Evolutionary conservation across 1,284 basidiomycete species (phyloP).

Genomic region (Moniliophthora roreri): DNA sequence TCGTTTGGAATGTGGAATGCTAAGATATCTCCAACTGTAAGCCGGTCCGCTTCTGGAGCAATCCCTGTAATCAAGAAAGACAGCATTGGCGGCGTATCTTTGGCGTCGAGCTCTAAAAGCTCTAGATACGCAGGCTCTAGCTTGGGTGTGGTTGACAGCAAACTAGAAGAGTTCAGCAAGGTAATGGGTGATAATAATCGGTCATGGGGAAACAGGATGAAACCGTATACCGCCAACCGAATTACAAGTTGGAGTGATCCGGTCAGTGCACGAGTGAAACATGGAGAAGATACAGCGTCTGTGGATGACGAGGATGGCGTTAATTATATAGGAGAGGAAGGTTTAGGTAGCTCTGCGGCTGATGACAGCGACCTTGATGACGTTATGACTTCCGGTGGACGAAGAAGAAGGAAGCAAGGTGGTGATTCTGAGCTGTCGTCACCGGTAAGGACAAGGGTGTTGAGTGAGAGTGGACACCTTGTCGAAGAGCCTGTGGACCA

Average conservation of each 20-base stretch:
- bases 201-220: slow-evolving; percentile 17
- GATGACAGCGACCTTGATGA: not conserved
- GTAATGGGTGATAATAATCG: slow-evolving; percentile 10
- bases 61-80: not conserved
- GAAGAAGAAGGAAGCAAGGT: slow-evolving; percentile 12
- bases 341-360: not conserved
- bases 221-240: slow-evolving; percentile 28
- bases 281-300: slow-evolving; percentile 12
- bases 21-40: not conserved
- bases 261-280: slow-evolving; percentile 36
- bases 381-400: slow-evolving; percentile 18
- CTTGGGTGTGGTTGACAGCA: slow-evolving; percentile 2
- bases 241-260: slow-evolving; percentile 57
- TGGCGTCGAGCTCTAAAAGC: not conserved
- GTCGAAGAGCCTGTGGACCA: not conserved
- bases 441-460: not conserved
- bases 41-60: not conserved
- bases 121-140: slow-evolving; percentile 3
- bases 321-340: not conserved
- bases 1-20: slow-evolving; percentile 39
- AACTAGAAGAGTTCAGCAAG: not conserved
- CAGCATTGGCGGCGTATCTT: not conserved
- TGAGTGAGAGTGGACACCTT: not conserved
- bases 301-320: slow-evolving; percentile 19
- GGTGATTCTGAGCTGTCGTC: slow-evolving; percentile 4